These are phyloP conservation scores for Ceratorhiza oryzae-sativae DNA, from an alignment of 1,284 basidiomycete genomes.

Conservation along the genomic window DNA sequence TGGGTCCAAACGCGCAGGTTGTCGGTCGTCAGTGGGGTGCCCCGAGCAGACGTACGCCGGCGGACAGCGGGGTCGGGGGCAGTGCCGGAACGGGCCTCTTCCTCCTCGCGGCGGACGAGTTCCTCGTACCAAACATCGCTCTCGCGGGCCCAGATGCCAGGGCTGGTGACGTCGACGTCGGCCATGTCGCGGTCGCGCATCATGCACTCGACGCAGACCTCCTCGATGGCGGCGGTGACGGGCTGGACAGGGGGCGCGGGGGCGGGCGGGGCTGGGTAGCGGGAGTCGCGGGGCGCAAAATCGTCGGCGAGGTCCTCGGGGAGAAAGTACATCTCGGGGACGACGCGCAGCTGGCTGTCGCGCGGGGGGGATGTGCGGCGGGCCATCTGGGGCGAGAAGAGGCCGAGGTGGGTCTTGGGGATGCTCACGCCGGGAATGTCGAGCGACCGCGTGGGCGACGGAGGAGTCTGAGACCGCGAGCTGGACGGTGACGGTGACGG, in stretches of 20 bases:
- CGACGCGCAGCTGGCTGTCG: constrained; percentile 6
- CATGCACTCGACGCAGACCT: constrained; percentile 96
- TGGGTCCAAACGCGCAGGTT: constrained; percentile 87
- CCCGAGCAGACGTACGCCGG: constrained; percentile 60
- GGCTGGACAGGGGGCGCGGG: constrained; percentile 54
- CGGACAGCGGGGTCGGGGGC: constrained; percentile 44
- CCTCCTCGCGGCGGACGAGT: constrained; percentile 73
- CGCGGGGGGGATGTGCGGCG: constrained; percentile 19
- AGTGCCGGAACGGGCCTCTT: constrained; percentile 59
- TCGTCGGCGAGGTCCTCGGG: constrained; percentile 24
- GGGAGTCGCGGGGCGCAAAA: constrained; percentile 21
- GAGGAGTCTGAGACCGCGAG: not conserved
- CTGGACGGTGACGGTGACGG: constrained; percentile 20
- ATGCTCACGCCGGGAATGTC: not conserved
- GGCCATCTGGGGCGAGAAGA: constrained; percentile 18
- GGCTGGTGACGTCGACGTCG: constrained; percentile 87
- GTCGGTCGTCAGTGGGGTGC: constrained; percentile 76
- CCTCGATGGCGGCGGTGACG: constrained; percentile 57
- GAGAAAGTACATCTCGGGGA: constrained; percentile 26
- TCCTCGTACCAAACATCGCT: constrained; percentile 87
- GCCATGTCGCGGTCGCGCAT: constrained; percentile 99
- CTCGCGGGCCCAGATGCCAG: constrained; percentile 89
- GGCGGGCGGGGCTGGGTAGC: constrained; percentile 43
- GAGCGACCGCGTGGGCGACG: not conserved
- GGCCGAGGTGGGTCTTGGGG: constrained; percentile 9